These are phyloP conservation scores for Bryoerythrophyllum caledonicum DNA, from an alignment of 225 moss, liverwort and hornwort genomes.

Conservation along the genomic window DNA sequence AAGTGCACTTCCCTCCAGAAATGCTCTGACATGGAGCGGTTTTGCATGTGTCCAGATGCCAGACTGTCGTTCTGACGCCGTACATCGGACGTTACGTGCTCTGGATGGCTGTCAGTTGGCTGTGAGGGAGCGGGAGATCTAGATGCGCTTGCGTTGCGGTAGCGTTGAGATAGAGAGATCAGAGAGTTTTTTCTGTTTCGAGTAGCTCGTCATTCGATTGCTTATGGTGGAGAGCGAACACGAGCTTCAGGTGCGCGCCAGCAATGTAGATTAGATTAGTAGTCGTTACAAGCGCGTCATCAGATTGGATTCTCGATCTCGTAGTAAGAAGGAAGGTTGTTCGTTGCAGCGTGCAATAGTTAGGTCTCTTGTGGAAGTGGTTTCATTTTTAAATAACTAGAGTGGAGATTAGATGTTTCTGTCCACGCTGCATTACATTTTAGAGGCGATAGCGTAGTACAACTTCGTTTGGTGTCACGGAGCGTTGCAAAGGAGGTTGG, in stretches of 20 bases:
- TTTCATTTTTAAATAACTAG: neutral
- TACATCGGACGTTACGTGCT: neutral
- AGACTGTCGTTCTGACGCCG: neutral
- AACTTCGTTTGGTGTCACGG: neutral
- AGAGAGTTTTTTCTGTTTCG: neutral
- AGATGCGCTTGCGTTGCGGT: neutral
- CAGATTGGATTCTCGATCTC: conserved; percentile 16
- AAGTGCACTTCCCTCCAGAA: neutral
- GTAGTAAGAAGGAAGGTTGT: neutral
- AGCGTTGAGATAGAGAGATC: neutral
- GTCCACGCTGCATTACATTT: neutral
- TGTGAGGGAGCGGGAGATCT: conserved; percentile 20
- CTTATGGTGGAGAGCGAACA: neutral
- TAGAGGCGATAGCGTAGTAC: neutral
- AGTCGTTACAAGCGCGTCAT: neutral
- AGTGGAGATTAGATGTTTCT: neutral
- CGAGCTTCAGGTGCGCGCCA: neutral
- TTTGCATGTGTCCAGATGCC: neutral
- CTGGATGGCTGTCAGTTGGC: neutral
- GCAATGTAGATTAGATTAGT: neutral
- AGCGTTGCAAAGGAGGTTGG: neutral
- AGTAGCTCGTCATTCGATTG: neutral
- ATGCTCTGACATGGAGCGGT: neutral
- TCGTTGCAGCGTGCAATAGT: neutral
- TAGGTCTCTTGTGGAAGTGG: neutral